Conservation (phyloP, 78 protist species). For the Dictyostelium brefeldianum region DNA sequence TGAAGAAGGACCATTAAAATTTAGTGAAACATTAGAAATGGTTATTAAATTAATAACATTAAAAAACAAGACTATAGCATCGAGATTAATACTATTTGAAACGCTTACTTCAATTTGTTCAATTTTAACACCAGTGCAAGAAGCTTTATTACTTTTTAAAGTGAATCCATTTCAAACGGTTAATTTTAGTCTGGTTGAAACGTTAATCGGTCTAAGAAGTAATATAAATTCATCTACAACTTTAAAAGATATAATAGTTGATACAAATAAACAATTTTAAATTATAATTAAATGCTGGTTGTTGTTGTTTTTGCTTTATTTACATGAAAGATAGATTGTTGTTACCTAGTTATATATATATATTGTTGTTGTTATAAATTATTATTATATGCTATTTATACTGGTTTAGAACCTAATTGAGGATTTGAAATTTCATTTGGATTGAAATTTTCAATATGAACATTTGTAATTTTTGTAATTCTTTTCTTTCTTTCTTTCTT, state of each 20-base stretch:
- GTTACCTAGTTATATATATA: too few relatives aligned
- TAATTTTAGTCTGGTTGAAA: too few relatives aligned
- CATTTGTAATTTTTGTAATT: conserved; percentile 66
- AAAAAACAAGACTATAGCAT: background rate
- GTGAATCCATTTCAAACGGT: background rate
- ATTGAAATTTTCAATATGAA: conserved; percentile 68
- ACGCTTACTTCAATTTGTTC: background rate
- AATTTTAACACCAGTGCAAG: background rate
- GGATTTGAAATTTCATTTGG: conserved; percentile 42
- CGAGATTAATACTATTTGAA: background rate
- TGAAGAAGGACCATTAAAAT: background rate
- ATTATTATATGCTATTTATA: background rate
- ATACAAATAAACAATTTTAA: too few relatives aligned
- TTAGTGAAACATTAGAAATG: background rate
- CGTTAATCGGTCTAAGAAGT: too few relatives aligned
- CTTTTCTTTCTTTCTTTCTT: conserved; percentile 64
- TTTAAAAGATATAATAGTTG: too few relatives aligned
- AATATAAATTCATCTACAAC: too few relatives aligned
- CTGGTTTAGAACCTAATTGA: conserved; percentile 1
- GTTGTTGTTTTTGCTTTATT: too few relatives aligned
- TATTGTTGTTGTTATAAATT: too few relatives aligned
- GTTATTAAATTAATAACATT: background rate
- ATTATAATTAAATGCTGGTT: too few relatives aligned
- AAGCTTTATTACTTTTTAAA: background rate
- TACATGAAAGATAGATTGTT: too few relatives aligned